Evolutionary conservation across 169 alveolate species (phyloP).

Genomic region (Plasmodium vivax): DNA sequence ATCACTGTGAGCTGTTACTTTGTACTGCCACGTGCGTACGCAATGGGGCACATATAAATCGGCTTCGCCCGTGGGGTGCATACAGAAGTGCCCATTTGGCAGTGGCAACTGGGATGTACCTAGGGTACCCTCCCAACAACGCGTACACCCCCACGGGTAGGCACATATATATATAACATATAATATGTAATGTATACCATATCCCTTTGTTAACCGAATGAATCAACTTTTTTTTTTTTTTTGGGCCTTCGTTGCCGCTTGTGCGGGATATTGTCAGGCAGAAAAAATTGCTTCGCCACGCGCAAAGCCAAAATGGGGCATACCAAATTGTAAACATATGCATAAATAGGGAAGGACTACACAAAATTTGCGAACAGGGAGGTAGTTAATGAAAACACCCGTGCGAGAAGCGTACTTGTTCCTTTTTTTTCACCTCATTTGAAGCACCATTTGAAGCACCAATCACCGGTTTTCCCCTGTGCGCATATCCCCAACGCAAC

Average conservation of each 20-base stretch:
- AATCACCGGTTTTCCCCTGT: background rate
- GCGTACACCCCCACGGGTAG: background rate
- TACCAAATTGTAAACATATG: background rate
- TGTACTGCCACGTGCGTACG: background rate
- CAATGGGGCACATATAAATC: background rate
- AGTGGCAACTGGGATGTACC: background rate
- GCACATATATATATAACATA: background rate
- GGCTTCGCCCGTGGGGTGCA: background rate
- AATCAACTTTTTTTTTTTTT: too few relatives aligned
- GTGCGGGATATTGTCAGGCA: background rate
- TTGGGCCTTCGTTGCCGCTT: background rate
- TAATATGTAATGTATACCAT: background rate
- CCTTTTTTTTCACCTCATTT: background rate
- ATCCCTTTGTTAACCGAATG: background rate
- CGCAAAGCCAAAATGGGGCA: background rate
- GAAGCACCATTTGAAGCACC: background rate
- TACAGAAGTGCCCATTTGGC: background rate
- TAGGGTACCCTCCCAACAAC: background rate
- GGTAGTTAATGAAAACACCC: background rate
- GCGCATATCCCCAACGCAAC: background rate
- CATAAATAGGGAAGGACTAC: background rate
- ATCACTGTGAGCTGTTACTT: background rate
- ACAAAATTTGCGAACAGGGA: background rate
- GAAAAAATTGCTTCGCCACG: background rate
- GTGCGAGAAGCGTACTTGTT: background rate